Base-by-base conservation (phyloP, 2,329 filamentous ascomycete genomes). In the Chaetomium strumarium region DNA sequence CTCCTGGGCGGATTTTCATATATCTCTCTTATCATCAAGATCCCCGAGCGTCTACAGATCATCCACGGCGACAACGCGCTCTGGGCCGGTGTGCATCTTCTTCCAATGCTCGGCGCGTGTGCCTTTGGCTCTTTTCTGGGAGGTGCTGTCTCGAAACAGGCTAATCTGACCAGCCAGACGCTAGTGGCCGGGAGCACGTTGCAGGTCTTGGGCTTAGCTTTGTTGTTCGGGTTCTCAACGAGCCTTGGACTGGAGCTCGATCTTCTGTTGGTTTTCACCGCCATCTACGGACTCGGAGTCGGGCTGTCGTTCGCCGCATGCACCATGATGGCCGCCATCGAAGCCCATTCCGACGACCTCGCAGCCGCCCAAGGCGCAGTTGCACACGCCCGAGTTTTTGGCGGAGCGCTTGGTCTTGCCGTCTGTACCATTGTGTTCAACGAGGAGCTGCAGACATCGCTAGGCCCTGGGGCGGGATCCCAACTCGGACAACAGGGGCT, bases 11-110 rank as follows among this genome's bases (percentile, higher is more conserved):
- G 80, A n/a, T n/a, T 2, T 81, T 79, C 47, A 70, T 83, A 82
- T 55, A 75, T 84, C 19, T 70, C 77, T 5, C 70, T 82, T n/a
- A 74, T 79, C 12, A 75, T 83, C 51, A 73, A 76, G 31, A 72
- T 85, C 5, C 81, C 81, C 0, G 78, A 84, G 57, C 70, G 79
- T 7, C 80, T 83, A 46, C 80, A 84, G 55, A 76, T 84, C 36
- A 75, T 83, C 48, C 77, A 82, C 56, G 69, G 68, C 6, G 72
- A 81, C 45, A 72, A 67, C 31, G 72, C 77, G 0, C 69, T 83
- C 20, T 72, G 73, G 60, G 78, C 80, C 0, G 80, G 81, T 5
- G 63, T 83, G 4, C 76, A 81, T 41, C 70, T 84, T 6, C 68
- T 84, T 13, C 81, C 81, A 0, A 72, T 84, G 68, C 72, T 84